These are phyloP conservation scores for Penicillium cataractarum DNA, from an alignment of 495 filamentous ascomycete species.

Conservation along the genomic window DNA sequence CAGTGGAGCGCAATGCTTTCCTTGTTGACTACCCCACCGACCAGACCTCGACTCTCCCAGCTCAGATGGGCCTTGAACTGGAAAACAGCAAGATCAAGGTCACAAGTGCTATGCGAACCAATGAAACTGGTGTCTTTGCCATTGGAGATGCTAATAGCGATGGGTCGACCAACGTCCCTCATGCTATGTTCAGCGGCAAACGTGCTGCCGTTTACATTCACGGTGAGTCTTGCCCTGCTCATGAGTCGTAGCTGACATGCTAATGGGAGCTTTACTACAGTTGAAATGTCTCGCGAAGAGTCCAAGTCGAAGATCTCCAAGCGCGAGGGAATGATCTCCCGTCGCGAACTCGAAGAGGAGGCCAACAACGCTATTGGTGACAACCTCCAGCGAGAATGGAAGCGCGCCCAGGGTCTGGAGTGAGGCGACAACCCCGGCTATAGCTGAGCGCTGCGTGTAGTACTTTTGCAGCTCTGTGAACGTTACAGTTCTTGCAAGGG, in stretches of 20 bases:
- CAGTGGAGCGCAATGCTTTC: constrained; percentile 53
- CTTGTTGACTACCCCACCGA: constrained; percentile 51
- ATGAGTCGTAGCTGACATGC: background rate
- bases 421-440: background rate
- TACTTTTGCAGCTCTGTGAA: no score
- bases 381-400: constrained; percentile 30
- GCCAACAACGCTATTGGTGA: constrained; percentile 34
- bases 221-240: constrained; percentile 39
- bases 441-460: background rate
- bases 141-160: constrained; percentile 61
- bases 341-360: constrained; percentile 33
- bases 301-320: constrained; percentile 38
- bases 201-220: constrained; percentile 59
- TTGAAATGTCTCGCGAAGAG: constrained; percentile 43
- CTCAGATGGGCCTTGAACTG: constrained; percentile 45
- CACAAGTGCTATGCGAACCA: constrained; percentile 47
- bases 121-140: constrained; percentile 53
- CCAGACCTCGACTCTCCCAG: constrained; percentile 42
- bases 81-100: constrained; percentile 50
- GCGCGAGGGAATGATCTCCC: constrained; percentile 21
- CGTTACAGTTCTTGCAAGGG: no score
- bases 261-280: constrained; percentile 15
- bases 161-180: constrained; percentile 60
- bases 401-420: background rate
- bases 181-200: constrained; percentile 62